A percentile compares a stretch with the other conserved stretches of the same genome.
phyloP scores from a whole-genome alignment of 371 early-diverging fungal species.

The Mucor velutinosus region DNA sequence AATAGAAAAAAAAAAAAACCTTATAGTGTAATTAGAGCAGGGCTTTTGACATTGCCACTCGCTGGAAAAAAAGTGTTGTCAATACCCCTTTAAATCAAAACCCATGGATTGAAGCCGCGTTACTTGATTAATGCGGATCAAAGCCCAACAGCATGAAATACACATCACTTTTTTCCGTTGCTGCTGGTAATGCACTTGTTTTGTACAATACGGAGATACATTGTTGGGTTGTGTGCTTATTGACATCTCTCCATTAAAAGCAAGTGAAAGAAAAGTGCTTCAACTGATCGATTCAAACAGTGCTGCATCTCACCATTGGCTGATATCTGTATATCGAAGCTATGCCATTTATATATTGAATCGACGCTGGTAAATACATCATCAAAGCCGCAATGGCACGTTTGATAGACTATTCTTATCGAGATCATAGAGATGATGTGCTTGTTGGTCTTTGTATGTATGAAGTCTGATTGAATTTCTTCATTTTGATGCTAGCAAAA shows the following conservation, averaged over 20 bases:
- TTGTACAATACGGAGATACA: background rate
- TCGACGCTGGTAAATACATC: background rate
- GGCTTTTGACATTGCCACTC: background rate
- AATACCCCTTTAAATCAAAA: background rate
- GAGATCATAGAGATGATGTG: background rate
- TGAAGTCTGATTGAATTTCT: background rate
- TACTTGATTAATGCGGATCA: background rate
- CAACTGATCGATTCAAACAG: background rate
- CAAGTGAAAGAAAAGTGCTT: background rate
- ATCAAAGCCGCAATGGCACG: background rate
- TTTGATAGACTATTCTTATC: background rate
- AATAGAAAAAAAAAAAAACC: background rate
- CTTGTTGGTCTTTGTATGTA: background rate
- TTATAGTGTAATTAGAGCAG: background rate
- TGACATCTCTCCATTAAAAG: background rate
- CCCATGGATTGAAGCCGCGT: background rate
- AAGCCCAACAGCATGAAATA: background rate
- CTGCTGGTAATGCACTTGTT: background rate
- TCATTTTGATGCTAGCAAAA: background rate
- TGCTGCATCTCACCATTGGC: background rate
- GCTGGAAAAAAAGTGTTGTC: background rate
- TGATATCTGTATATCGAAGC: background rate
- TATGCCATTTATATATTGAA: background rate
- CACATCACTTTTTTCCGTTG: background rate
- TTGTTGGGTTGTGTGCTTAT: background rate